Evolutionary conservation across 2,329 filamentous ascomycete genomes (phyloP), one percentile per base, ranked within the genome.

Genomic region (Ramichloridium luteum): DNA sequence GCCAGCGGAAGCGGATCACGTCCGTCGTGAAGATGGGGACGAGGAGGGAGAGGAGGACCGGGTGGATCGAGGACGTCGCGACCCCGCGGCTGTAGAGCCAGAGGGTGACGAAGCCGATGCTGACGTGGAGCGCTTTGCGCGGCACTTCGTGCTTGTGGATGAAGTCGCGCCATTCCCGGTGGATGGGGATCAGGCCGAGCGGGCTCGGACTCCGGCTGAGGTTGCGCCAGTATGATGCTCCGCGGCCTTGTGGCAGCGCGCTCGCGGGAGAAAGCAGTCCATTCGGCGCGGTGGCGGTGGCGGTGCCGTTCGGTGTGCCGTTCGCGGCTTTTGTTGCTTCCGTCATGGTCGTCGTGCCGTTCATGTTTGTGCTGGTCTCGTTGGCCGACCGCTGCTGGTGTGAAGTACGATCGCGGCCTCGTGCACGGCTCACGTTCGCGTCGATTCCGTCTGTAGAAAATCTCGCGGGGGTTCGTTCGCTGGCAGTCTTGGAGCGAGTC

Each of bases 111-210:
- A 96, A 96, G 33, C 90, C 90, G 53, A 98, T 98, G 28, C 86
- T 94, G 35, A 96, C 83, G 56, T 98, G 90, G 22, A 98, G 68
- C 25, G 77, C 65, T 59, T 98, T 98, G 48, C 90, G 79, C 6
- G 90, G 90, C 32, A 98, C 86, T 61, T 98, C 90, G 59, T 98
- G 88, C 49, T 84, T 85, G 68, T 98, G 90, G 41, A 70, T 82
- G 52, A 98, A 85, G 16, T 72, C 80, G 47, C 84, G 74, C 72
- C 90, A 98, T 53, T 90, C 80, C 38, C 82, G 70, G 57, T 98
- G 90, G 48, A 98, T 88, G 2, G 90, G 90, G 39, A 98, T 98
- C 29, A 96, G 68, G 6, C 90, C 90, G 4, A 96, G 69, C 6
- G 90, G 90, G 48, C 83, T 93, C 3, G 90, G 90, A 46, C 84